Percentiles rank a stretch among this genome's conserved stretches.
Evolutionary conservation across 1,284 basidiomycete genomes (phyloP).

Genomic region (Volvariella surrecta): DNA sequence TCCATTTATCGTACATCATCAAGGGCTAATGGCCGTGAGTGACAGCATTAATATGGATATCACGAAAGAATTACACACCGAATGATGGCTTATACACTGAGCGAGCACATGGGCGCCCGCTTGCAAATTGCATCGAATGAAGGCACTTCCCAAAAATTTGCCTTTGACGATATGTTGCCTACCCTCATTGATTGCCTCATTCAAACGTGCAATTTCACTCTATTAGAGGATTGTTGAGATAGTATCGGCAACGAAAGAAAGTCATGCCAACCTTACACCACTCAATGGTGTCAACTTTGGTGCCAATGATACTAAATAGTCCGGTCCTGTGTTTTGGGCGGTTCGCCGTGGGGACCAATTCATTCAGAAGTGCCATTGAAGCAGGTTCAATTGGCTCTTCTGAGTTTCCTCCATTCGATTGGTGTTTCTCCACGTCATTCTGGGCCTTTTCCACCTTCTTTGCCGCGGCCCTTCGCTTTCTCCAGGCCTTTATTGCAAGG

Average conservation of each 20-base stretch:
- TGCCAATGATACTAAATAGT: slow-evolving; percentile 48
- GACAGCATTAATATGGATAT: not conserved
- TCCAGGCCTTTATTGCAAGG: slow-evolving; percentile 34
- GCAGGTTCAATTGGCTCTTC: slow-evolving; percentile 13
- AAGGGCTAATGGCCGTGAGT: slow-evolving; percentile 25
- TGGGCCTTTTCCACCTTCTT: slow-evolving; percentile 20
- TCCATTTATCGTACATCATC: slow-evolving; percentile 54
- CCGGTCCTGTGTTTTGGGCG: slow-evolving; percentile 57
- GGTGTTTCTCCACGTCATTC: slow-evolving; percentile 21
- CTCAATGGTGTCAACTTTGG: slow-evolving; percentile 69
- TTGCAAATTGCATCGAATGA: slow-evolving; percentile 76
- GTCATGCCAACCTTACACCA: slow-evolving; percentile 43
- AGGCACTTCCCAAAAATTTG: slow-evolving; percentile 56
- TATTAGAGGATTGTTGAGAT: slow-evolving; percentile 13
- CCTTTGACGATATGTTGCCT: slow-evolving; percentile 37
- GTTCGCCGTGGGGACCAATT: slow-evolving; percentile 43
- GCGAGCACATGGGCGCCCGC: slow-evolving; percentile 68
- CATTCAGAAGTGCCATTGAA: slow-evolving; percentile 30
- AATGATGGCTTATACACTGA: slow-evolving; percentile 51
- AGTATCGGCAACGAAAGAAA: not conserved
- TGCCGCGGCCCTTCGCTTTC: slow-evolving; percentile 19
- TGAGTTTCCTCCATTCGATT: slow-evolving; percentile 4
- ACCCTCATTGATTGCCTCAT: slow-evolving; percentile 34
- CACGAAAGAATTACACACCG: slow-evolving; percentile 21
- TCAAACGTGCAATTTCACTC: slow-evolving; percentile 43